phyloP scores from a whole-genome alignment of 768 basidiomycete species.

The Melanogaster broomeanus region DNA sequence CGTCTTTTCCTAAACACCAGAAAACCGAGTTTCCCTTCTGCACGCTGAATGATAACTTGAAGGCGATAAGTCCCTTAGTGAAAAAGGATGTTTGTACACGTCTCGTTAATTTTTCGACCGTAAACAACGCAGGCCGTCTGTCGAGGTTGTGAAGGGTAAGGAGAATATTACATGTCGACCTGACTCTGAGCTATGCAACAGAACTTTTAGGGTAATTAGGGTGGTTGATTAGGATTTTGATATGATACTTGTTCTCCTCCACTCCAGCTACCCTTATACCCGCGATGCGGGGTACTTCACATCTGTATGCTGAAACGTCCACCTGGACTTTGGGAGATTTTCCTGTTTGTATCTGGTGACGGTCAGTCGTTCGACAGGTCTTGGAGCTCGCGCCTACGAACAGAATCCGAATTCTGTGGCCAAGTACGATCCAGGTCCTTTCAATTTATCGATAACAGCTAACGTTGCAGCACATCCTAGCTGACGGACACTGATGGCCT shows the following conservation, averaged over 20 bases:
- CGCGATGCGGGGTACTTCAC: constrained; percentile 79
- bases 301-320: constrained; percentile 72
- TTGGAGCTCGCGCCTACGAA: constrained; percentile 75
- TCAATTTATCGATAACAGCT: neutral
- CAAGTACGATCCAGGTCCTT: constrained; percentile 47
- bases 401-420: constrained; percentile 84
- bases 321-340: constrained; percentile 82
- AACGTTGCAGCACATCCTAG: constrained; percentile 2
- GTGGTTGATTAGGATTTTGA: constrained; percentile 56
- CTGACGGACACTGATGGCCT: constrained; percentile 56
- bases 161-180: too few relatives aligned
- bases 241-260: constrained; percentile 66
- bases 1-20: too few relatives aligned
- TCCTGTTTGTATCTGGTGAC: constrained; percentile 61
- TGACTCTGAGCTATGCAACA: too few relatives aligned
- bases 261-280: constrained; percentile 77
- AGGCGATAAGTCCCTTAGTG: too few relatives aligned
- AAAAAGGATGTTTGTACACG: too few relatives aligned
- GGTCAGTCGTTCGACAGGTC: constrained; percentile 70
- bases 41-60: too few relatives aligned
- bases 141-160: too few relatives aligned
- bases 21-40: too few relatives aligned
- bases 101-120: too few relatives aligned
- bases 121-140: too few relatives aligned
- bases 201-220: too few relatives aligned